These are phyloP conservation scores for Apiotrichum gamsii DNA, from an alignment of 1,284 basidiomycete genomes.

Conservation along the genomic window DNA sequence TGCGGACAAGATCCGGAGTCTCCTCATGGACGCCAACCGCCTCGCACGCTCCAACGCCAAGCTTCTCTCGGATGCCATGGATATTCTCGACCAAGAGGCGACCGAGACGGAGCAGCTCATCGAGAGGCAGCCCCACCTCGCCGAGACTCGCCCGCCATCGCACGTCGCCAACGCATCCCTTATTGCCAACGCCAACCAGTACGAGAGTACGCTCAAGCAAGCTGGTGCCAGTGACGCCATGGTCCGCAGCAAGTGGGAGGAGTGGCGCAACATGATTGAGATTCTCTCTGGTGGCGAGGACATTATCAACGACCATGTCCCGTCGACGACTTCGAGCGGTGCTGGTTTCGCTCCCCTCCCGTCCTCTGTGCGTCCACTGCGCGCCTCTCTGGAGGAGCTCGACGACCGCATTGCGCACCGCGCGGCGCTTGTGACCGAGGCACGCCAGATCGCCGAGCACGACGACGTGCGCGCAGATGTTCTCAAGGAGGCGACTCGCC, in stretches of 20 bases:
- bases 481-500: conserved; percentile 58
- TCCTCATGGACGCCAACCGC: conserved; percentile 66
- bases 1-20: conserved; percentile 61
- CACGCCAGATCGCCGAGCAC: conserved; percentile 57
- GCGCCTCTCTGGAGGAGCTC: conserved; percentile 70
- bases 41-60: conserved; percentile 60
- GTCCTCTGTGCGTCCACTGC: conserved; percentile 60
- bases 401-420: conserved; percentile 65
- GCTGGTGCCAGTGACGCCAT: conserved; percentile 68
- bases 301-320: conserved; percentile 56
- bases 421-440: conserved; percentile 60
- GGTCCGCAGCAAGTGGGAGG: conserved; percentile 73
- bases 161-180: conserved; percentile 71
- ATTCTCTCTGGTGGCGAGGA: conserved; percentile 69
- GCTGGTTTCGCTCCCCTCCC: conserved; percentile 29
- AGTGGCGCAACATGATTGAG: conserved; percentile 70
- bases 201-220: conserved; percentile 64
- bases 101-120: conserved; percentile 68
- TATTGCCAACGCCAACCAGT: conserved; percentile 62
- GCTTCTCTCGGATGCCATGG: conserved; percentile 73
- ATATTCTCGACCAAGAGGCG: conserved; percentile 80
- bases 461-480: conserved; percentile 75
- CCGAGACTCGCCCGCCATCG: conserved; percentile 57
- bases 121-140: conserved; percentile 47
- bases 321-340: conserved; percentile 25